Evolutionary conservation across 2,329 filamentous ascomycete genomes (phyloP), one percentile per base, ranked within the genome.

Genomic region (Aureobasidium sp.): DNA sequence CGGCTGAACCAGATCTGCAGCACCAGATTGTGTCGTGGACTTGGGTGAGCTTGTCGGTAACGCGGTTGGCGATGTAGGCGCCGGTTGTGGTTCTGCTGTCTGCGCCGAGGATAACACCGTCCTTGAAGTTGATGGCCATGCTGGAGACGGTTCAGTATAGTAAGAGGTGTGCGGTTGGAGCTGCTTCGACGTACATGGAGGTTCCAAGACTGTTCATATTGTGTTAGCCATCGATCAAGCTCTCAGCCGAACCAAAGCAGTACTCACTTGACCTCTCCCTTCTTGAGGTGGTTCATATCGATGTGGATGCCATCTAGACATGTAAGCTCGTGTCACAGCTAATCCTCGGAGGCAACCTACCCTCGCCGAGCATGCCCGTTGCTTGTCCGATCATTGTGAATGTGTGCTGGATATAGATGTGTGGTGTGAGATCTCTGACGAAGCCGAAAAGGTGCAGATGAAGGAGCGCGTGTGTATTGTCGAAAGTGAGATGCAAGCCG

Each of bases 1-100:
- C 94, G 36, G 94, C 94, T 29, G 94, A 99, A 57, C 94, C 94
- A 65, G 94, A 97, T 72, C 94, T 88, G 81, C 94, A 99, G 81
- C 94, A 99, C 94, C 94, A 99, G 78, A 99, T 97, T 64, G 93
- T 97, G 77, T 99, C 94, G 79, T 96, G 90, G 65, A 99, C 93
- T 81, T 92, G 89, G 71, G 94, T 99, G 75, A 99, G 87, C 83
- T 99, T 99, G 84, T 99, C 94, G 67, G 94, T 99, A 68, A 99
- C 94, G 82, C 94, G 88, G 79, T 99, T 99, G 71, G 94, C 94
- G 74, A 99, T 97, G 83, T 97, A 99, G 70, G 93, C 87, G 71
- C 94, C 94, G 61, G 93, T 99, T 51, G 94, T 99, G 68, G 94
- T 99, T 81, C 94, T 87, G 72, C 92, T 97, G 78, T 99, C 94